phyloP scores from a whole-genome alignment of 495 filamentous ascomycete species.

The Rostrohypoxylon terebratum region DNA sequence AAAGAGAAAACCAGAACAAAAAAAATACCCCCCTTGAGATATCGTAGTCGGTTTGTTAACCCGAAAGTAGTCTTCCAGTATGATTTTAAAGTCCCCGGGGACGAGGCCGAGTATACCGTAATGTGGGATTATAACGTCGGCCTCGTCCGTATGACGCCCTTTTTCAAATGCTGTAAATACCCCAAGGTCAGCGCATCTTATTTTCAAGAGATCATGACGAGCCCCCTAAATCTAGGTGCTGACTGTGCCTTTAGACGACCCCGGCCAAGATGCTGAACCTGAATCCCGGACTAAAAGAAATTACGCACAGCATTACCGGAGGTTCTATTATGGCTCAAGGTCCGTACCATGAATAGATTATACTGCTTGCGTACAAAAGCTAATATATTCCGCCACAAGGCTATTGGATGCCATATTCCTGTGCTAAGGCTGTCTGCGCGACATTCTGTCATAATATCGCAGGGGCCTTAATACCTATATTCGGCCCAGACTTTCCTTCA shows the following conservation, averaged over 20 bases:
- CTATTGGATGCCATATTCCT: conserved; percentile 95
- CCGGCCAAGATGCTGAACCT: conserved; percentile 81
- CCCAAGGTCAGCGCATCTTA: conserved; percentile 72
- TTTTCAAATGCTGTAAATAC: conserved; percentile 91
- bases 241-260: conserved; percentile 70
- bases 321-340: conserved; percentile 91
- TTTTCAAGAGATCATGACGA: neutral
- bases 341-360: conserved; percentile 51
- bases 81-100: conserved; percentile 78
- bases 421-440: conserved; percentile 82
- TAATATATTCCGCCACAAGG: conserved; percentile 62
- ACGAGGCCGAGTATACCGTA: conserved; percentile 76
- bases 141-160: conserved; percentile 92
- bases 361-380: neutral
- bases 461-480: conserved; percentile 85
- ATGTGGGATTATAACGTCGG: conserved; percentile 99
- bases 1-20: conserved; percentile 9
- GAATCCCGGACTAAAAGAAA: conserved; percentile 84
- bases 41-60: conserved; percentile 27
- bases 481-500: conserved; percentile 81
- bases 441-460: conserved; percentile 91
- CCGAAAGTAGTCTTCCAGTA: conserved; percentile 83
- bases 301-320: conserved; percentile 94
- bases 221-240: conserved; percentile 3
- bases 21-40: conserved; percentile 24